Evolutionary conservation across 768 basidiomycete genomes (phyloP).

Genomic region (Tulasnella sp.): DNA sequence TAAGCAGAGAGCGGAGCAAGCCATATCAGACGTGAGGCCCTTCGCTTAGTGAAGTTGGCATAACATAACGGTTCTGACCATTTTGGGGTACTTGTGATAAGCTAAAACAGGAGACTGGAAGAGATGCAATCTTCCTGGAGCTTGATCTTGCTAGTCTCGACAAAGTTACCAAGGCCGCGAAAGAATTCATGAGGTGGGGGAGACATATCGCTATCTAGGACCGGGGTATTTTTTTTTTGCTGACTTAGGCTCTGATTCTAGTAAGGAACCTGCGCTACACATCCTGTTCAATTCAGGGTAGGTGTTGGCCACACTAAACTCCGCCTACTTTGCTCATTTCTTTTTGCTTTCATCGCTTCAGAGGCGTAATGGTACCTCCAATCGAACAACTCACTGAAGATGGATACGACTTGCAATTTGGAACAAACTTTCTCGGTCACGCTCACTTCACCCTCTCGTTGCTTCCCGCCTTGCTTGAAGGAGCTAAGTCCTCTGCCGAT

Average conservation of each 20-base stretch:
- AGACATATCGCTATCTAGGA: too few relatives aligned
- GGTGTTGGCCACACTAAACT: constrained; percentile 28
- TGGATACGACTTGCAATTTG: constrained; percentile 57
- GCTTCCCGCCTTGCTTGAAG: constrained; percentile 46
- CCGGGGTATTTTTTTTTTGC: background rate
- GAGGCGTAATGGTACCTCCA: constrained; percentile 48
- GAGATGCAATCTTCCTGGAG: constrained; percentile 26
- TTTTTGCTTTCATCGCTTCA: constrained; percentile 29
- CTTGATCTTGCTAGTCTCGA: constrained; percentile 27
- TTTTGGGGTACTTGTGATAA: background rate
- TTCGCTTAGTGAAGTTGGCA: too few relatives aligned
- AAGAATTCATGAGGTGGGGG: constrained; percentile 25
- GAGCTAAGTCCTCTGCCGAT: constrained; percentile 40
- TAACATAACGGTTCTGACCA: background rate
- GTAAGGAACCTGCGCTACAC: constrained; percentile 46
- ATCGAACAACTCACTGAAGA: constrained; percentile 42
- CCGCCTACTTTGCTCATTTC: background rate
- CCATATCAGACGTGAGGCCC: constrained; percentile 15
- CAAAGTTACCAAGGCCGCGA: constrained; percentile 23
- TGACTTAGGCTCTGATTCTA: constrained; percentile 28
- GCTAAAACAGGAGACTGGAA: constrained; percentile 25
- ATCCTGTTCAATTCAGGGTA: constrained; percentile 52
- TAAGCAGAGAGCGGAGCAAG: constrained; percentile 23
- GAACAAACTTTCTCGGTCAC: constrained; percentile 49
- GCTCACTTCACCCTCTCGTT: constrained; percentile 56